Conservation (phyloP, 345 rosid species). For the Linum tenue region DNA sequence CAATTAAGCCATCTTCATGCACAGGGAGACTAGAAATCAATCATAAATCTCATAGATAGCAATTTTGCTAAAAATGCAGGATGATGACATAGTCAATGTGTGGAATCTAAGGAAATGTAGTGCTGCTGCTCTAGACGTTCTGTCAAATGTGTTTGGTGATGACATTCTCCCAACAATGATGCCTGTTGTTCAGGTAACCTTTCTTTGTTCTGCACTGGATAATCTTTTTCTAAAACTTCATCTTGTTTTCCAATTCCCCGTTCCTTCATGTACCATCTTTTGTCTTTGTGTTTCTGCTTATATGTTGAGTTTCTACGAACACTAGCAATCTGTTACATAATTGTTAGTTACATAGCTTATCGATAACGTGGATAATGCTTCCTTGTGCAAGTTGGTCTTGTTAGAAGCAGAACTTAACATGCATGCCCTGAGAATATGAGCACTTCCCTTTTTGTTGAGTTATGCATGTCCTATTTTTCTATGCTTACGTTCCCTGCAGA, state of each 20-base stretch:
- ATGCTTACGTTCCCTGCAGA: too few relatives aligned
- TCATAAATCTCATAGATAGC: neutral
- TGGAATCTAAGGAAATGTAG: constrained; percentile 99
- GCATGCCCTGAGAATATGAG: neutral
- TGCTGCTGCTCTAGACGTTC: constrained; percentile 87
- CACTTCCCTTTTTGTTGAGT: neutral
- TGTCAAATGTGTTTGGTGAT: constrained; percentile 88
- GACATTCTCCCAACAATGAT: constrained; percentile 84
- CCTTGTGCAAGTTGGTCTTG: neutral
- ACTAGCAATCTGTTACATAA: neutral
- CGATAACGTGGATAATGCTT: neutral
- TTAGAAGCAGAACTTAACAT: neutral
- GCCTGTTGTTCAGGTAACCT: constrained; percentile 73
- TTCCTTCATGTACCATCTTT: constrained; percentile 4
- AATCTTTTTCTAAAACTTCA: neutral
- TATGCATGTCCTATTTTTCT: too few relatives aligned
- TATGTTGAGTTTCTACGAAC: neutral
- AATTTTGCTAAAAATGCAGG: constrained; percentile 22
- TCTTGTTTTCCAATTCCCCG: neutral
- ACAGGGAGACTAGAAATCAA: constrained; percentile 6
- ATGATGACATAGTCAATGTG: constrained; percentile 71
- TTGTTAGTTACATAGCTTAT: neutral
- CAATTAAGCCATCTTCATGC: neutral
- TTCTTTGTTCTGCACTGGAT: neutral
- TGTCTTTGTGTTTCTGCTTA: neutral